Evolutionary conservation across 2,329 filamentous ascomycete species (phyloP), one percentile per base, ranked within the genome.

Genomic region (Fusarium heterosporum): DNA sequence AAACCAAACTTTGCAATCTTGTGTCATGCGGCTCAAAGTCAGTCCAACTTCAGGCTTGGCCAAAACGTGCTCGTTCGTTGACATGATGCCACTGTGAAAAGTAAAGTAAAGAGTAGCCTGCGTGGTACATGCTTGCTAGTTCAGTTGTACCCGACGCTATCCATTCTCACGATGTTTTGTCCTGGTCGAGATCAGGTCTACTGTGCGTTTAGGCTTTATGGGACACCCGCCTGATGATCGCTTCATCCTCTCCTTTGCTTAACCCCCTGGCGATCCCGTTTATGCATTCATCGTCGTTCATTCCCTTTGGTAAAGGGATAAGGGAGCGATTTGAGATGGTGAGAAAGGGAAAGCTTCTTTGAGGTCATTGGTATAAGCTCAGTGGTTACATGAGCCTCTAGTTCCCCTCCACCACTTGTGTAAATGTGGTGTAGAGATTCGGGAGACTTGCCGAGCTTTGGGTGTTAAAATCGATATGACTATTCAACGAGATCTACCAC

Each of bases 21-120:
- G 56, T 43, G 53, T 49, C 25, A 57, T 57, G 52, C 43, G 51
- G 55, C 55, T 56, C 34, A 56, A 45, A 29, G 28, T 47, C 40
- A 40, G 32, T 26, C 19, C 42, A 51, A 51, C 36, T 51, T 43
- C 26, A 45, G 30, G 29, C 48, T 46, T 36, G 25, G 36, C 61
- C 60, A 60, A 60, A 65, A 65, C 43, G 49, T 64, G 60, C 61
- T 64, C 55, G 48, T 40, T 29, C 28, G 14, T 32, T 46, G 25
- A 38, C 13, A 60, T 65, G 60, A 65, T 64, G 60, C 54, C 54
- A 65, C 48, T 28, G 16, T 29, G 42, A 48, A 30, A 40, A 25
- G 30, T 28, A 19, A 13, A 36, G 30, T 49, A 29, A 54, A 30
- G 34, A 25, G 30, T 28, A 19, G 16, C 30, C 26, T 49, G 26